Conservation (phyloP, 208 protist genomes). For the Naegleria fowleri region DNA sequence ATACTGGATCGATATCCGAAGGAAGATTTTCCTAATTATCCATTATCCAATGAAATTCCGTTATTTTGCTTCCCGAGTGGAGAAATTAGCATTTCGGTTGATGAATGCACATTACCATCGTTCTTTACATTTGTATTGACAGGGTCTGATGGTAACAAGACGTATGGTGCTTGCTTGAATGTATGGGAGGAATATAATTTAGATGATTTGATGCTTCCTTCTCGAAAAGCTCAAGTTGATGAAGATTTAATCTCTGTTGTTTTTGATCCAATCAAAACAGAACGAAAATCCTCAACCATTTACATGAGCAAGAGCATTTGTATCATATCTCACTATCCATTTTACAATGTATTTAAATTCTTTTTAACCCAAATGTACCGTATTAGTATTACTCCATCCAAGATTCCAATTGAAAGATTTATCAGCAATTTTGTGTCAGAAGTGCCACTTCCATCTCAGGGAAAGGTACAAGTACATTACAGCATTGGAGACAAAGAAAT, state of each 20-base stretch:
- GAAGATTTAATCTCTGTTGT: not conserved
- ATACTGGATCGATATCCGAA: slow-evolving; percentile 16
- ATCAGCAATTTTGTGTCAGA: slow-evolving; percentile 12
- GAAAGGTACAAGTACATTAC: not conserved
- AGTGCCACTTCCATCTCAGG: slow-evolving; percentile 23
- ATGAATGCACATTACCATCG: not conserved
- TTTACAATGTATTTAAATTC: slow-evolving; percentile 24
- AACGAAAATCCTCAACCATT: not conserved
- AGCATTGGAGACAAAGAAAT: not conserved
- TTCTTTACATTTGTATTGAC: slow-evolving; percentile 26
- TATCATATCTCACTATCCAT: slow-evolving; percentile 24
- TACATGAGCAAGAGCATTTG: slow-evolving; percentile 16
- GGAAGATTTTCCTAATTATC: not conserved
- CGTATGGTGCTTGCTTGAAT: slow-evolving; percentile 15
- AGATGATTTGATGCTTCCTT: not conserved
- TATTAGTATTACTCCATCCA: not conserved
- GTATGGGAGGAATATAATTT: slow-evolving; percentile 6
- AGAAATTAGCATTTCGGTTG: not conserved
- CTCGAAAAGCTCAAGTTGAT: not conserved
- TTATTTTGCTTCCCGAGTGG: not conserved
- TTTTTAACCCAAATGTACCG: slow-evolving; percentile 27
- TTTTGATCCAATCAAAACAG: not conserved
- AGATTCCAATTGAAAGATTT: slow-evolving; percentile 26
- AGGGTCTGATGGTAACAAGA: slow-evolving; percentile 6
- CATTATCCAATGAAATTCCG: not conserved